These are phyloP conservation scores for Bryoglossum gracile DNA, from an alignment of 495 filamentous ascomycete genomes.

Conservation along the genomic window DNA sequence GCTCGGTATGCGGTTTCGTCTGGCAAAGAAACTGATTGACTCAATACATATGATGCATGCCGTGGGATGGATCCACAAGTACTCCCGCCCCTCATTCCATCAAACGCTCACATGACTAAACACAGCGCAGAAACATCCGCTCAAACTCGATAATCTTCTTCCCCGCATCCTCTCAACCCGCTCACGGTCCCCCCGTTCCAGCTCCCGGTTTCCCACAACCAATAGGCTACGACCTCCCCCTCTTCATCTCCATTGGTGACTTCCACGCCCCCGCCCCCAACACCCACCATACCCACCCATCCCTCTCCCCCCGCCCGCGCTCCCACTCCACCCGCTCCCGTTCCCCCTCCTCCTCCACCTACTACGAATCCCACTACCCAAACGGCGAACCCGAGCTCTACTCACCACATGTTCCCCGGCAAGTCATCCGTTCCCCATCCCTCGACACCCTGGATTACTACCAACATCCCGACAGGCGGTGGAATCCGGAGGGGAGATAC, in stretches of 20 bases:
- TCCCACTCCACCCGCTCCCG: conserved; percentile 13
- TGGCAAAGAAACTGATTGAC: conserved; percentile 23
- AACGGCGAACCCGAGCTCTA: background rate
- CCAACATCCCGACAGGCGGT: conserved; percentile 24
- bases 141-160: conserved; percentile 26
- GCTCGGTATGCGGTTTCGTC: conserved; percentile 17
- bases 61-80: conserved; percentile 22
- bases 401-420: background rate
- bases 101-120: background rate
- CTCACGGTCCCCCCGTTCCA: conserved; percentile 16
- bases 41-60: conserved; percentile 24
- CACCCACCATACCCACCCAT: background rate
- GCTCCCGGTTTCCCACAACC: conserved; percentile 19
- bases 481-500: conserved; percentile 16
- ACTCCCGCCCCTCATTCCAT: background rate
- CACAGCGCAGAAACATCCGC: conserved; percentile 18
- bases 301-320: conserved; percentile 8
- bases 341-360: conserved; percentile 1
- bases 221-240: conserved; percentile 16
- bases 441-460: conserved; percentile 22
- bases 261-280: conserved; percentile 14
- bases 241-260: conserved; percentile 17
- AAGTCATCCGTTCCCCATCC: background rate
- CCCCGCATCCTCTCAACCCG: conserved; percentile 13
- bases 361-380: background rate